Evolutionary conservation across 371 early-diverging fungal species (phyloP), one percentile per base, ranked within the genome.

Genomic region (Lichtheimia corymbifera): DNA sequence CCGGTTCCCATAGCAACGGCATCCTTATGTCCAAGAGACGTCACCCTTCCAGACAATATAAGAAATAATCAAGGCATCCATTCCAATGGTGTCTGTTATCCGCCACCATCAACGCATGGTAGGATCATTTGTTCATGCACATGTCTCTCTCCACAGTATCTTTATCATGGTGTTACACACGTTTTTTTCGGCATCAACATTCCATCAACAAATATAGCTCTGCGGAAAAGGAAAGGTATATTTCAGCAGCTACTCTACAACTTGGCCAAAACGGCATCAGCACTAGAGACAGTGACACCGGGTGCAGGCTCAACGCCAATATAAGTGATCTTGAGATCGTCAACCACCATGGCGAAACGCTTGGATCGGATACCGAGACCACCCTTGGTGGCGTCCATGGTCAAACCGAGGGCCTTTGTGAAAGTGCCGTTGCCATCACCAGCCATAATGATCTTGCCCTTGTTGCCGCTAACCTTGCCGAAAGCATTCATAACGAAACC

Each of bases 401-500:
- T 79, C 62, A 92, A 77, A 27, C 91, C 93, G 15, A 88, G 72
- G 14, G 83, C 81, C 52, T 78, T 70, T 50, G 83, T 75, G 52
- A 90, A 88, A 20, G 80, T 85, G 54, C 86, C 84, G 22, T 84
- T 73, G 43, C 68, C 90, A 56, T 91, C 91, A 28, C 89, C 83
- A 43, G 85, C 84, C 90, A 92, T 90, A 58, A 88, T 71, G 62
- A 88, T 72, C 72, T 83, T 83, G 65, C 80, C 80, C 41, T 84
- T 82, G 62, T 76, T 83, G 9, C 75, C 76, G 28, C 73, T 68
- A 55, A 76, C 74, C 70, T 87, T 84, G 49, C 89, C 93, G 82
- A 91, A 93, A 12, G 91, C 92, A 70, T 88, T 79, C 88, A 89
- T 84, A 44, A 92, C 90, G 64, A 87, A 88, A 25, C 74, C 83